Evolutionary conservation across 2,329 filamentous ascomycete genomes (phyloP).

Genomic region (Fusarium xyrophilum): DNA sequence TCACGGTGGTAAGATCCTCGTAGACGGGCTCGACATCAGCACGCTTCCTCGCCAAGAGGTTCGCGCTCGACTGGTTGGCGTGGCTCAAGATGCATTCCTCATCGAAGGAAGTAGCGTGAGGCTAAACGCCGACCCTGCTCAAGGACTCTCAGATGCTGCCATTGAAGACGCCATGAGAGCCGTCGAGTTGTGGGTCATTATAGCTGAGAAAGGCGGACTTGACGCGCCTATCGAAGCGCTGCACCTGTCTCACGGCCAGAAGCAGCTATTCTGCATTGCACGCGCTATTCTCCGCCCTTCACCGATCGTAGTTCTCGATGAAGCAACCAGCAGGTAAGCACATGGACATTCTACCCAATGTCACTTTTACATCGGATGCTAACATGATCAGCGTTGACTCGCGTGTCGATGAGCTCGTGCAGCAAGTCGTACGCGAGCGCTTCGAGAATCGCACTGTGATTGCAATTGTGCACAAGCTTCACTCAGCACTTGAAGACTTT

Average conservation of each 20-base stretch:
- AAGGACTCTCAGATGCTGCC: slow-evolving; percentile 47
- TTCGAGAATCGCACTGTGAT: slow-evolving; percentile 39
- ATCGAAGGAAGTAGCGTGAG: slow-evolving; percentile 53
- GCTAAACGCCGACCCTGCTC: slow-evolving; percentile 55
- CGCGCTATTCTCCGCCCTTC: slow-evolving; percentile 52
- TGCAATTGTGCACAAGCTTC: slow-evolving; percentile 39
- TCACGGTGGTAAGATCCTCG: slow-evolving; percentile 50
- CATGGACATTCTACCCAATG: too few species aligned
- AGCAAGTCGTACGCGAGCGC: slow-evolving; percentile 19
- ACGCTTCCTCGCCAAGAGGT: slow-evolving; percentile 38
- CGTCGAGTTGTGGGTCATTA: slow-evolving; percentile 53
- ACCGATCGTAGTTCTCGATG: slow-evolving; percentile 52
- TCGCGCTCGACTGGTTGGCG: slow-evolving; percentile 47
- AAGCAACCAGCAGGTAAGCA: slow-evolving; percentile 52
- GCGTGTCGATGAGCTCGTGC: slow-evolving; percentile 27
- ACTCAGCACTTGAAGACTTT: slow-evolving; percentile 31
- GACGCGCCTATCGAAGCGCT: slow-evolving; percentile 44
- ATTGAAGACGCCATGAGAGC: slow-evolving; percentile 54
- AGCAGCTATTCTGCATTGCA: slow-evolving; percentile 57
- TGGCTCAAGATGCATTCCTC: slow-evolving; percentile 61
- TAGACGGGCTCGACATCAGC: slow-evolving; percentile 53
- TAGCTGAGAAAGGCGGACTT: slow-evolving; percentile 50
- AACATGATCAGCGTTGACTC: slow-evolving; percentile 35
- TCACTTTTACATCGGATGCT: too few species aligned
- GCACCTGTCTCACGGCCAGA: slow-evolving; percentile 54